These are phyloP conservation scores for Eucalyptus curtisii DNA, from an alignment of 345 rosid genomes.

Conservation along the genomic window DNA sequence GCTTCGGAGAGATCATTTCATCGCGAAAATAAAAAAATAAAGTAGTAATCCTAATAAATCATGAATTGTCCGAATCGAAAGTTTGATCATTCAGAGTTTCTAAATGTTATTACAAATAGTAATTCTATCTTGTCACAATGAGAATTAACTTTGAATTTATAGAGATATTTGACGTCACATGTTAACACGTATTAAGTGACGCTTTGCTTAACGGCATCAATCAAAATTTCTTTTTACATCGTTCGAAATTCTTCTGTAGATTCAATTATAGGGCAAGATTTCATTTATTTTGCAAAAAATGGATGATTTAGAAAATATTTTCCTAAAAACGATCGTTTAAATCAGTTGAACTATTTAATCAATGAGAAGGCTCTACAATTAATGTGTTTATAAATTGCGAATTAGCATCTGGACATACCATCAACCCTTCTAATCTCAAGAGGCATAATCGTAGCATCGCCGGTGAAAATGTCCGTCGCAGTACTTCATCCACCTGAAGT, in stretches of 20 bases:
- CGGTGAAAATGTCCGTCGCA: background rate
- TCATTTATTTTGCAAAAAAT: too few species aligned
- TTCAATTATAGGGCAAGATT: background rate
- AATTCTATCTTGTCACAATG: background rate
- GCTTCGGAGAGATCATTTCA: background rate
- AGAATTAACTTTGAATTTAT: background rate
- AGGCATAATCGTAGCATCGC: background rate
- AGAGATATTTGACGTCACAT: too few species aligned
- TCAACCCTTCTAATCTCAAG: background rate
- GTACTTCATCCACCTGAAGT: background rate
- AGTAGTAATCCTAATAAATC: background rate
- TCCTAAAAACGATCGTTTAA: too few species aligned
- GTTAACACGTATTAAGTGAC: background rate
- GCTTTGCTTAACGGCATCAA: background rate
- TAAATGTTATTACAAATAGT: background rate
- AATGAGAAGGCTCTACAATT: background rate
- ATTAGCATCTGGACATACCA: background rate
- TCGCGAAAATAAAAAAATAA: background rate
- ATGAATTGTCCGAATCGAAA: background rate
- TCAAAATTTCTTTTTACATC: background rate
- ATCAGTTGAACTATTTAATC: too few species aligned
- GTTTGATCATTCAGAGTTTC: background rate
- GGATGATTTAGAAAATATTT: too few species aligned
- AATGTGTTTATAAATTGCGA: background rate
- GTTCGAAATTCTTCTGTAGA: background rate